phyloP scores from a whole-genome alignment of 192 early-diverging fungal genomes.

The Neocallimastix lanati region DNA sequence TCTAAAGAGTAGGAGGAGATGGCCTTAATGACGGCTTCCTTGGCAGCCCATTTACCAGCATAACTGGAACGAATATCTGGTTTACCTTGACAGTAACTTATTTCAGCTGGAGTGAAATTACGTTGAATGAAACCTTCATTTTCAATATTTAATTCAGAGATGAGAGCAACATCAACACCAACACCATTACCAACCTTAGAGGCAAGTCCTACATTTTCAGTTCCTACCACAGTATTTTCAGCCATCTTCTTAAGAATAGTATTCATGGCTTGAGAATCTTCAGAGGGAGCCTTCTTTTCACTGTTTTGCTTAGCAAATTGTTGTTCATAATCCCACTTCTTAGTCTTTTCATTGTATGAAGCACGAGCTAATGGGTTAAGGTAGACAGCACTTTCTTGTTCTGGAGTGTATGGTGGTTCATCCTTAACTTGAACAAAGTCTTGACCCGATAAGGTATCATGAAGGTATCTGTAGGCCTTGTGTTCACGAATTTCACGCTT shows the following conservation, averaged over 20 bases:
- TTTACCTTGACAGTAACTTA: slow-evolving; percentile 49
- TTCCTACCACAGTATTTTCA: background rate
- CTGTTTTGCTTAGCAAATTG: background rate
- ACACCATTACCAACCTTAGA: slow-evolving; percentile 20
- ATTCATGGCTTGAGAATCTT: slow-evolving; percentile 1
- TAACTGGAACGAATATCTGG: slow-evolving; percentile 64
- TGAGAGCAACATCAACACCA: slow-evolving; percentile 78
- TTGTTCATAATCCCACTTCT: slow-evolving; percentile 40
- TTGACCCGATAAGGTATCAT: slow-evolving; percentile 67
- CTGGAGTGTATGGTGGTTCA: slow-evolving; percentile 66
- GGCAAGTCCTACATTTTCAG: background rate
- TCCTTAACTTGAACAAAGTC: slow-evolving; percentile 77
- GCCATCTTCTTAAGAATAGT: background rate
- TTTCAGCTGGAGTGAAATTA: slow-evolving; percentile 71
- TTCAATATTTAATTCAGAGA: slow-evolving; percentile 59
- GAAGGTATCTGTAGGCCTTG: slow-evolving; percentile 72
- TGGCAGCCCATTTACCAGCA: slow-evolving; percentile 88
- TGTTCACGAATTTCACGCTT: slow-evolving; percentile 54
- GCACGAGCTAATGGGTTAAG: slow-evolving; percentile 75
- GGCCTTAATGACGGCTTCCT: slow-evolving; percentile 91
- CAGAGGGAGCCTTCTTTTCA: slow-evolving; percentile 23
- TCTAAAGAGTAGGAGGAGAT: slow-evolving; percentile 21
- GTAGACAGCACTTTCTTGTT: slow-evolving; percentile 63
- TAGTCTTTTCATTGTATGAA: slow-evolving; percentile 47
- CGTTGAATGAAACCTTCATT: slow-evolving; percentile 75